These are phyloP conservation scores for Ambrosia hybrid DNA, from an alignment of 140 eudicot species.

Conservation along the genomic window DNA sequence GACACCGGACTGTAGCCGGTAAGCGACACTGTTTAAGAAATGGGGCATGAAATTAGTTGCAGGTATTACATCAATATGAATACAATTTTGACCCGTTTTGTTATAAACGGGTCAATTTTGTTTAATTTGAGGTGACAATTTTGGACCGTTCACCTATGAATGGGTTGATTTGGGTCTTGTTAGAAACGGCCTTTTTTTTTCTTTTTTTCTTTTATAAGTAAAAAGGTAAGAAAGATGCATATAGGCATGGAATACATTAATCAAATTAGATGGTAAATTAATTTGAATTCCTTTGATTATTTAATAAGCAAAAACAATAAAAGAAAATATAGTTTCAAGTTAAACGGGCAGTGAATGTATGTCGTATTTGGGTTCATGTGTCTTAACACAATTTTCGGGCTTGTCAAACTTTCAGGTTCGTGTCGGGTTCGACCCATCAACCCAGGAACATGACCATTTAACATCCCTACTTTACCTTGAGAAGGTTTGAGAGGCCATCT, in stretches of 20 bases:
- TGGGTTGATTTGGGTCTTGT: background rate
- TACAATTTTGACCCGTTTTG: background rate
- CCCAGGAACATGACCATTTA: background rate
- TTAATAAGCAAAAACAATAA: no score
- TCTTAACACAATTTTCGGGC: no score
- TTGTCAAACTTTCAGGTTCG: background rate
- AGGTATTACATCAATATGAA: background rate
- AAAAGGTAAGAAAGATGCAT: no score
- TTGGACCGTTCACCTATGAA: background rate
- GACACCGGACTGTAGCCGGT: constrained; percentile 79
- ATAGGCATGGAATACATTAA: no score
- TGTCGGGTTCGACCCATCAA: background rate
- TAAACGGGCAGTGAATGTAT: no score
- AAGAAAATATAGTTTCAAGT: no score
- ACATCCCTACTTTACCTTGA: constrained; percentile 57
- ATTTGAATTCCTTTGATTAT: no score
- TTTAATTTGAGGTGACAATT: no score
- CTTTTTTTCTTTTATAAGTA: no score
- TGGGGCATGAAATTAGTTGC: constrained; percentile 3
- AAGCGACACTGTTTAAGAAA: constrained; percentile 69
- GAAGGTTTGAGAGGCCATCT: constrained; percentile 89
- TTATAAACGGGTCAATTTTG: no score
- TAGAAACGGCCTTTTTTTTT: background rate
- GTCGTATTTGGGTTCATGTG: no score
- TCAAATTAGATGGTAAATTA: no score